phyloP scores from a whole-genome alignment of 2,329 filamentous ascomycete genomes.

The Piedraia hortae region DNA sequence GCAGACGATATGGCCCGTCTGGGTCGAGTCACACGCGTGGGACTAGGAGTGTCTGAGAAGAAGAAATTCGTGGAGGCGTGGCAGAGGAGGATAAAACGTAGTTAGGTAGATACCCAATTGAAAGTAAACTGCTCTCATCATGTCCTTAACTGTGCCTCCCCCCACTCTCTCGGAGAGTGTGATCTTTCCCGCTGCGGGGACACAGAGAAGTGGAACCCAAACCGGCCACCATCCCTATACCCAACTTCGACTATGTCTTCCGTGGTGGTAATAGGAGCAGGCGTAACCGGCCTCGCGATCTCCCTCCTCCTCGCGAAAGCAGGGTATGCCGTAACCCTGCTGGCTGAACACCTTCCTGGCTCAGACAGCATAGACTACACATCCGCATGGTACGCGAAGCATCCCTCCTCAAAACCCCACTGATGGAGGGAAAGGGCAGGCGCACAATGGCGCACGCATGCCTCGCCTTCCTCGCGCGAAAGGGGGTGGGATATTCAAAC shows the following conservation, averaged over 20 bases:
- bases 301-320: slow-evolving; percentile 17
- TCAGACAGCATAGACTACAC: slow-evolving; percentile 17
- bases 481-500: slow-evolving; percentile 19
- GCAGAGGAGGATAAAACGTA: slow-evolving; percentile 9
- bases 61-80: slow-evolving; percentile 50
- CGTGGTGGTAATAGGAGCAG: slow-evolving; percentile 13
- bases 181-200: too few species aligned
- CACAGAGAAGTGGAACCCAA: too few species aligned
- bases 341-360: slow-evolving; percentile 18
- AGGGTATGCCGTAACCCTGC: slow-evolving; percentile 16
- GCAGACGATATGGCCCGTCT: slow-evolving; percentile 68
- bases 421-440: slow-evolving; percentile 15
- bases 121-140: too few species aligned
- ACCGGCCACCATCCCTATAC: too few species aligned
- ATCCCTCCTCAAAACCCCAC: not conserved
- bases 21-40: slow-evolving; percentile 68
- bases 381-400: slow-evolving; percentile 15
- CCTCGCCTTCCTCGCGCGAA: too few species aligned
- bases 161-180: too few species aligned
- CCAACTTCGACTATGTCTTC: too few species aligned
- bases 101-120: too few species aligned
- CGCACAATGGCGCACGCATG: slow-evolving; percentile 21
- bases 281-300: slow-evolving; percentile 20
- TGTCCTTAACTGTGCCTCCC: too few species aligned
- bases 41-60: slow-evolving; percentile 62